phyloP scores from a whole-genome alignment of 2,329 filamentous ascomycete genomes.

The Colletotrichum truncatum region DNA sequence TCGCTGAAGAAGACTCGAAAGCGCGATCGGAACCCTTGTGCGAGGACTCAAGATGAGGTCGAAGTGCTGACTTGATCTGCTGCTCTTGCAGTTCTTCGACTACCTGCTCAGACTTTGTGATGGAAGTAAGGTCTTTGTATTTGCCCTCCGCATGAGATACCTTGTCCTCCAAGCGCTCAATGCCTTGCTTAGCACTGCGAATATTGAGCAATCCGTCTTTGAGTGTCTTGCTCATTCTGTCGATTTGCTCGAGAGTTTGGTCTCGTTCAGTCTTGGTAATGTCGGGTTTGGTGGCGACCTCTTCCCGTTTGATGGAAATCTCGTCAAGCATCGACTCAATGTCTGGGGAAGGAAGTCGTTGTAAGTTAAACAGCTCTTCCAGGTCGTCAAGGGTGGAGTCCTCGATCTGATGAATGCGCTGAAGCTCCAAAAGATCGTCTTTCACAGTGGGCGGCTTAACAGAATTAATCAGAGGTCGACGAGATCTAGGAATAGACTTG shows the following conservation, averaged over 20 bases:
- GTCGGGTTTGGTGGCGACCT: slow-evolving; percentile 12
- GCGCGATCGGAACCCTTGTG: slow-evolving; percentile 1
- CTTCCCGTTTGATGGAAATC: slow-evolving; percentile 30
- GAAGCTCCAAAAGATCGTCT: slow-evolving; percentile 64
- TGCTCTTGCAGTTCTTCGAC: slow-evolving; percentile 11
- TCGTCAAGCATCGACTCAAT: slow-evolving; percentile 32
- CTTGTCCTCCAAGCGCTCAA: slow-evolving; percentile 64
- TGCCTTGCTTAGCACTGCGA: slow-evolving; percentile 64
- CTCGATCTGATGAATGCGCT: slow-evolving; percentile 62
- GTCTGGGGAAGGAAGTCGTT: slow-evolving; percentile 15
- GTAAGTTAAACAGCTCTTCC: slow-evolving; percentile 53
- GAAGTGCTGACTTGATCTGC: slow-evolving; percentile 15
- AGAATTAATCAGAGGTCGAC: slow-evolving; percentile 61
- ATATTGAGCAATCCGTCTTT: slow-evolving; percentile 61
- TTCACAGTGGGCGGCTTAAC: slow-evolving; percentile 62
- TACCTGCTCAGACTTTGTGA: background rate
- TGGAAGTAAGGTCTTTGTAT: background rate
- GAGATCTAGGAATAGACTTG: slow-evolving; percentile 52
- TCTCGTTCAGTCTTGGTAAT: slow-evolving; percentile 38
- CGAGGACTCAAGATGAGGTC: background rate
- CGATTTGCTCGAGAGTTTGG: slow-evolving; percentile 53
- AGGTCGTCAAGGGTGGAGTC: slow-evolving; percentile 69
- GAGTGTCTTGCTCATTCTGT: slow-evolving; percentile 63
- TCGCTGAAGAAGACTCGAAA: background rate
- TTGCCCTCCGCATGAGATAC: slow-evolving; percentile 51